phyloP scores from a whole-genome alignment of 306 rosid genomes.

The Fragaria nilgerrensis region DNA sequence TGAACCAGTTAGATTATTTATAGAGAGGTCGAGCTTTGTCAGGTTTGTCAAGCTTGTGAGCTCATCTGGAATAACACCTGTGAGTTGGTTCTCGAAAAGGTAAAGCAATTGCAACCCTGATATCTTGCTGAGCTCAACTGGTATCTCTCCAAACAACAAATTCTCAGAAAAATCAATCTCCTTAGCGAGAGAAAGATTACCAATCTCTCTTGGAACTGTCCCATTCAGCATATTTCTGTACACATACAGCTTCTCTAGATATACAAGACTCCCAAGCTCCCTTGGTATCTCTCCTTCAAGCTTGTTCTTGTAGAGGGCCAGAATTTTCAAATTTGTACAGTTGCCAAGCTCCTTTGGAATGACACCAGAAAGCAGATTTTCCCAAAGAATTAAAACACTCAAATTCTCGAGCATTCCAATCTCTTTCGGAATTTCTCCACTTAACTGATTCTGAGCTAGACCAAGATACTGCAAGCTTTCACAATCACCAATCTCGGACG shows the following conservation, averaged over 20 bases:
- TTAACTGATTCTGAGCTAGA: constrained; percentile 70
- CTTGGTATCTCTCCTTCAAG: constrained; percentile 60
- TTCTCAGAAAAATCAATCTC: constrained; percentile 79
- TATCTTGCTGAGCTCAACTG: constrained; percentile 61
- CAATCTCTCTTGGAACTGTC: constrained; percentile 70
- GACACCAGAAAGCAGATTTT: constrained; percentile 54
- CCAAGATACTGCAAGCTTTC: constrained; percentile 54
- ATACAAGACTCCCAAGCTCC: constrained; percentile 61
- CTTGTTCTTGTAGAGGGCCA: constrained; percentile 67
- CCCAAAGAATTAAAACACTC: constrained; percentile 44
- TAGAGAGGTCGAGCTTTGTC: constrained; percentile 70
- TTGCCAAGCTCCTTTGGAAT: constrained; percentile 77
- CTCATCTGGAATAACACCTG: constrained; percentile 65
- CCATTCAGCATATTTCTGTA: constrained; percentile 76
- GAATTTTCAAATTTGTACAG: constrained; percentile 44
- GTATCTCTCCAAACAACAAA: constrained; percentile 53
- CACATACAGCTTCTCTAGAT: constrained; percentile 45
- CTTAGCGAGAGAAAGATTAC: constrained; percentile 62
- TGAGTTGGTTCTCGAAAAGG: constrained; percentile 70
- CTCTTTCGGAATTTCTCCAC: constrained; percentile 65
- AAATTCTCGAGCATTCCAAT: constrained; percentile 62
- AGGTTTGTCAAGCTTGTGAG: constrained; percentile 53
- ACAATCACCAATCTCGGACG: constrained; percentile 63
- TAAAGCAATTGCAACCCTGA: constrained; percentile 51
- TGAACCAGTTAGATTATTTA: constrained; percentile 61